A percentile compares a stretch with the other conserved stretches of the same genome.
phyloP scores from a whole-genome alignment of 1,284 basidiomycete species.

The Coriolopsis trogii region DNA sequence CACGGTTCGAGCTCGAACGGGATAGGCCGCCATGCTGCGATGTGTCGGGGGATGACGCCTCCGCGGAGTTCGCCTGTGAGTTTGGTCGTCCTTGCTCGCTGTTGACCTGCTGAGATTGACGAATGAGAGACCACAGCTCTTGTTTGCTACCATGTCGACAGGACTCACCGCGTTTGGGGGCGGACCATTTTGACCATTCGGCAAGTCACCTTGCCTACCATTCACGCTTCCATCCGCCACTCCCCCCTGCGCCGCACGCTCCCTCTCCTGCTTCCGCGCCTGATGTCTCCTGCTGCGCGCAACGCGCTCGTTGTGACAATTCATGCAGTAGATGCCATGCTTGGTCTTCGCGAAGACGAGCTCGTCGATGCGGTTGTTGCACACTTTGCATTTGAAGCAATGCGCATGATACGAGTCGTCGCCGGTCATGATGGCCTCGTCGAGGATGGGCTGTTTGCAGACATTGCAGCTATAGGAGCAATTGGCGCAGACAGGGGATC shows the following conservation, averaged over 20 bases:
- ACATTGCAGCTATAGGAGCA: constrained; percentile 98
- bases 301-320: constrained; percentile 95
- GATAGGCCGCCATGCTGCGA: constrained; percentile 16
- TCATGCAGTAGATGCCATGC: constrained; percentile 98
- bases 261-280: constrained; percentile 75
- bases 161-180: constrained; percentile 16
- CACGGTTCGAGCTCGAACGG: constrained; percentile 18
- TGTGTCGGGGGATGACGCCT: constrained; percentile 19
- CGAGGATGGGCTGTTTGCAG: constrained; percentile 89
- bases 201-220: constrained; percentile 19
- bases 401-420: constrained; percentile 98
- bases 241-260: constrained; percentile 44
- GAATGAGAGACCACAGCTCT: constrained; percentile 1
- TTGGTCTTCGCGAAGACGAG: constrained; percentile 98
- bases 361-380: constrained; percentile 94
- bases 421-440: constrained; percentile 98
- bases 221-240: constrained; percentile 11
- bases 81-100: constrained; percentile 12
- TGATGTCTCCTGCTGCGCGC: constrained; percentile 89
- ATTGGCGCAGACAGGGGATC: constrained; percentile 94
- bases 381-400: constrained; percentile 98
- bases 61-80: constrained; percentile 17
- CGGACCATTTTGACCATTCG: constrained; percentile 13
- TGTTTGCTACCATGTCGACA: not conserved
- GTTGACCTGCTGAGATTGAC: not conserved